These are phyloP conservation scores for Thecamonas trahens DNA, from an alignment of 78 protist genomes.

Conservation along the genomic window DNA sequence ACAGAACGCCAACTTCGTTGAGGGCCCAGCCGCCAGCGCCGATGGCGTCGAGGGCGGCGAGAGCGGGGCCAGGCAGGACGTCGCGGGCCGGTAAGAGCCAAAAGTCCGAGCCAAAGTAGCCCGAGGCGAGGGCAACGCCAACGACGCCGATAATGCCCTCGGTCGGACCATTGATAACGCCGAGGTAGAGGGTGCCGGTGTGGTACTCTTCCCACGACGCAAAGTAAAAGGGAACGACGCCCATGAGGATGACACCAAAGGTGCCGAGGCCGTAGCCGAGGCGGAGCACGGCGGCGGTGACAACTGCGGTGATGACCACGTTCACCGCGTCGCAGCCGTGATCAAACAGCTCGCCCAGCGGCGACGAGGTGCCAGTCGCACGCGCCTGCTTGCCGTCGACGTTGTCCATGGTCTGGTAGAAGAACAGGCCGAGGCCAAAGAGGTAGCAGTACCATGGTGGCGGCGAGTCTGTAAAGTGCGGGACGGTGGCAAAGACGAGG, in stretches of 20 bases:
- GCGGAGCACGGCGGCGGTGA: too few species aligned
- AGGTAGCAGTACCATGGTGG: too few species aligned
- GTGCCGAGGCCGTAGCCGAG: too few species aligned
- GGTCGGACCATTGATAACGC: conserved; percentile 12
- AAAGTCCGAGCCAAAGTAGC: neutral
- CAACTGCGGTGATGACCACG: neutral
- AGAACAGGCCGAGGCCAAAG: conserved; percentile 16
- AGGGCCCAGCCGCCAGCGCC: too few species aligned
- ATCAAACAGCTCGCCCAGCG: conserved; percentile 43
- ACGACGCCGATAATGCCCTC: conserved; percentile 1
- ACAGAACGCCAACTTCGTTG: too few species aligned
- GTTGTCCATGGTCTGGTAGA: conserved; percentile 58
- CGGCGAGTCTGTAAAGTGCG: too few species aligned
- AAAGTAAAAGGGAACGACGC: neutral
- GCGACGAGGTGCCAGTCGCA: conserved; percentile 30
- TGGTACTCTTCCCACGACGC: conserved; percentile 23
- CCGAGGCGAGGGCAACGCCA: neutral
- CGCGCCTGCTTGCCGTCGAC: conserved; percentile 69
- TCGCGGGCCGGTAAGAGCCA: too few species aligned
- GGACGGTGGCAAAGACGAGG: too few species aligned
- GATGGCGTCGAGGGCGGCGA: too few species aligned
- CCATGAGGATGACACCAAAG: neutral
- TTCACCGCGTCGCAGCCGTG: conserved; percentile 16
- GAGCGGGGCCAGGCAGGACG: too few species aligned
- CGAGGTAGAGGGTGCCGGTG: conserved; percentile 7